Evolutionary conservation across 352 stramenopile genomes (phyloP), one percentile per base, ranked within the genome.

Genomic region (Globisporangium emineosum): DNA sequence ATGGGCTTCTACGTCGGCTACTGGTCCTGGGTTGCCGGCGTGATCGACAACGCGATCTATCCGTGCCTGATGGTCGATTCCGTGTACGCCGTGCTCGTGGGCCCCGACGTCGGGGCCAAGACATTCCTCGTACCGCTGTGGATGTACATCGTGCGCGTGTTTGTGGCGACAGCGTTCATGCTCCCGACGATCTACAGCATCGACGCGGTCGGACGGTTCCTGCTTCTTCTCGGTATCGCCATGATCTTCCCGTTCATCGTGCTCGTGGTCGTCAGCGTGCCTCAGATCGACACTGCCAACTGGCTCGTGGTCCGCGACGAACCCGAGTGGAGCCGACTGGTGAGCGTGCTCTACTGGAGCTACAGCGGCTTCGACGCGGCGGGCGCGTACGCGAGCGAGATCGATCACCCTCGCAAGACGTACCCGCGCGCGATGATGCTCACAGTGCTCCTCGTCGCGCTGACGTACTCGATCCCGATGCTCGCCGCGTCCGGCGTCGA

Each of bases 1-100:
- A 91, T 90, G 88, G 88, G 85, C 59, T 96, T 96, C 70, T 80
- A 93, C 45, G 79, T 92, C 30, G 86, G 84, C 43, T 95, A 78
- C 56, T 94, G 85, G 88, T 91, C 76, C 54, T 96, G 87, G 87
- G 80, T 88, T 29, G 75, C 78, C 5, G 83, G 79, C 25, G 81
- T 94, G 57, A 93, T 94, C 60, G 86, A 94, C 71, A 93, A 91
- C 43, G 82, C 85, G 52, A 91, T 93, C 72, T 95, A 94, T 58
- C 87, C 87, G 8, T 89, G 83, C 59, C 68, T 96, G 2, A 89
- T 91, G 37, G 86, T 92, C 51, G 85, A 94, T 69, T 89, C 83
- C 15, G 37, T 45, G 23, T 56, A 56, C 25, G 50, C 50, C 15
- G 50, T 56, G 50, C 50, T 56, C 6, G 65, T 75, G 55, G 68